Base-by-base conservation (phyloP, 805 yeast species). In the Hermanozyma aechmeae region DNA sequence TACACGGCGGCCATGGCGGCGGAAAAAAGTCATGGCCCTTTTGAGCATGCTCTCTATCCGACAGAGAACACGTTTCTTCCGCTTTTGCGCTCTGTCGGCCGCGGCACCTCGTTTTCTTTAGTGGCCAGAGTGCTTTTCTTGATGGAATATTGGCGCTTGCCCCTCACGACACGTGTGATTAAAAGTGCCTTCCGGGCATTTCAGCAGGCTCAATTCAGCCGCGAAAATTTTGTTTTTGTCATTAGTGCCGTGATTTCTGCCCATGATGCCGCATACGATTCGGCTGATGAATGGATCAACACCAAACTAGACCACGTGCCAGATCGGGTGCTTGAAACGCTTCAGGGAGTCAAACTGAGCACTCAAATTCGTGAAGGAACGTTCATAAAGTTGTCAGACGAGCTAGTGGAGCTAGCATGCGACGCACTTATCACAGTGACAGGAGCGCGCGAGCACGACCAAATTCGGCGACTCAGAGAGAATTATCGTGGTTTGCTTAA, bases 161-260 rank as follows among this genome's bases (percentile, higher is more conserved):
- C 65, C 2, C 30, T 52, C 8, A 50, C 61, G n/a, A 51, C 57
- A 7, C 44, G 51, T 18, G 38, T 46, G n/a, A 58, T 51, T 32
- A 39, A 38, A 15, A 27, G 25, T 9, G 27, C 56, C 4, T 48
- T 50, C 29, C 29, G 28, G n/a, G 29, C 35, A 22, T 43, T 51
- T 17, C n/a, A 27, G 11, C 19, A 9, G 10, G 14, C 11, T 22
- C 21, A 17, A 11, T 27, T 6, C 26, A 16, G 17, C 9, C 18
- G 13, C 11, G 29, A 25, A 10, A 32, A 39, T 13, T 35, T 42
- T 11, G 36, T 26, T 9, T 25, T 28, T n/a, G 29, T 31, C 24
- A 30, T 37, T 9, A 29, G 31, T 10, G 34, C 34, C 19, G 33
- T 39, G 8, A 26, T 42, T 10, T 33, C 31, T 20, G 25, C 15